phyloP scores from a whole-genome alignment of 2,329 filamentous ascomycete species.

The Cladobotryum protrusum region DNA sequence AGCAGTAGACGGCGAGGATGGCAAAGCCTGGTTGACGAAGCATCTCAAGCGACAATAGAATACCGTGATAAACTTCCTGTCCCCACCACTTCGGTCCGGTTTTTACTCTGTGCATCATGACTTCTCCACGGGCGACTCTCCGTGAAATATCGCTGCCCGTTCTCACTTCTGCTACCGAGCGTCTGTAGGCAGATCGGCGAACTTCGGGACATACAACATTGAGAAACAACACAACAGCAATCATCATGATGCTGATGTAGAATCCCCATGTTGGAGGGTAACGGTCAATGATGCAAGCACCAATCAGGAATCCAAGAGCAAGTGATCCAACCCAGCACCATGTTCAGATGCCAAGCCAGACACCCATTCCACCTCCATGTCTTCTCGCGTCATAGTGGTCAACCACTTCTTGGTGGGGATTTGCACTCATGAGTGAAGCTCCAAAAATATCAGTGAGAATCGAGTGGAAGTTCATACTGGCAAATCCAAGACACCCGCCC shows the following conservation, averaged over 20 bases:
- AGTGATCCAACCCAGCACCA: slow-evolving; percentile 72
- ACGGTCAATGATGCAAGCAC: slow-evolving; percentile 60
- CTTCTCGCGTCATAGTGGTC: slow-evolving; percentile 62
- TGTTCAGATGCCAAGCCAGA: slow-evolving; percentile 75
- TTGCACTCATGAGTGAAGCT: slow-evolving; percentile 64
- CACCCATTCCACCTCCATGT: slow-evolving; percentile 70
- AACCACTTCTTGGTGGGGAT: slow-evolving; percentile 67
- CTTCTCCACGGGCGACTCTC: slow-evolving; percentile 62
- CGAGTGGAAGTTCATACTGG: slow-evolving; percentile 69
- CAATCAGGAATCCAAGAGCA: slow-evolving; percentile 64
- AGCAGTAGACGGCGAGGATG: slow-evolving; percentile 65
- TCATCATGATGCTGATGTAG: slow-evolving; percentile 63
- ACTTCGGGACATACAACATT: slow-evolving; percentile 69
- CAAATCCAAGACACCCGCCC: slow-evolving; percentile 65
- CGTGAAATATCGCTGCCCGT: slow-evolving; percentile 46
- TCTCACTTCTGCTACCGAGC: slow-evolving; percentile 60
- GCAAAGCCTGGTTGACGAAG: slow-evolving; percentile 66
- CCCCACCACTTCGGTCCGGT: slow-evolving; percentile 72
- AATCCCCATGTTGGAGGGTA: slow-evolving; percentile 67
- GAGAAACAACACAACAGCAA: slow-evolving; percentile 58
- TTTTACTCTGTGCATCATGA: slow-evolving; percentile 68
- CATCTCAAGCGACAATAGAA: slow-evolving; percentile 63
- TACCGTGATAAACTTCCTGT: slow-evolving; percentile 66
- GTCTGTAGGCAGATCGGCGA: slow-evolving; percentile 60
- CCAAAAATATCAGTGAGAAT: slow-evolving; percentile 71